Conservation (phyloP, 306 rosid species). For the Alnus glutinosa region DNA sequence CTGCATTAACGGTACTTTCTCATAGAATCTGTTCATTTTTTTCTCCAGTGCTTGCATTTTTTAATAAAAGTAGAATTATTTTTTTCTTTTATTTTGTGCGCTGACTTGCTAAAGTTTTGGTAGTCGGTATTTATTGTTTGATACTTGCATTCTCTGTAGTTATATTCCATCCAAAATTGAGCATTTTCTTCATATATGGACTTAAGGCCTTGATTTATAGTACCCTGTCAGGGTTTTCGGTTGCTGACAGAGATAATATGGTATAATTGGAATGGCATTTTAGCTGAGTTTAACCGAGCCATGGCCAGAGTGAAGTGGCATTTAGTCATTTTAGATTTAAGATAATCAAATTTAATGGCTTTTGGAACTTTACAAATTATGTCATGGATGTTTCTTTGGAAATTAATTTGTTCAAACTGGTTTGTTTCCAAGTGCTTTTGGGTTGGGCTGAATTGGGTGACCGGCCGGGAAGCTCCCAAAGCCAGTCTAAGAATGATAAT, state of each 20-base stretch:
- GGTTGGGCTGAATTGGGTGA: not conserved
- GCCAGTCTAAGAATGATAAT: not conserved
- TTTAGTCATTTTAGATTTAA: not conserved
- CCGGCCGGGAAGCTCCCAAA: not conserved
- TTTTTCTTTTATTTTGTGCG: not conserved
- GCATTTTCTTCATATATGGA: no score
- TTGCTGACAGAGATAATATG: not conserved
- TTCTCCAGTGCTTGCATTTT: conserved; percentile 5
- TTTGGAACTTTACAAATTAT: no score
- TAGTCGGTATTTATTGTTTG: not conserved
- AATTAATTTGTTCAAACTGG: not conserved
- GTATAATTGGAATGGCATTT: not conserved
- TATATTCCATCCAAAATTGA: no score
- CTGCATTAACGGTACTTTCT: conserved; percentile 35
- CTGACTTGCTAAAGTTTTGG: not conserved
- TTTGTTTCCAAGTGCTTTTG: not conserved
- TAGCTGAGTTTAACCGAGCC: not conserved
- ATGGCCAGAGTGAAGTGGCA: not conserved
- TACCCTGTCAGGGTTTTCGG: not conserved
- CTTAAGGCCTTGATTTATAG: no score
- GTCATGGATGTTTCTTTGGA: not conserved
- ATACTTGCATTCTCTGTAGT: not conserved
- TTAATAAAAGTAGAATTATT: not conserved
- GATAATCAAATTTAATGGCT: no score
- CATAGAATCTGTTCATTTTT: not conserved